These are phyloP conservation scores for Colletotrichum cereale DNA, from an alignment of 2,329 filamentous ascomycete genomes.

Conservation along the genomic window DNA sequence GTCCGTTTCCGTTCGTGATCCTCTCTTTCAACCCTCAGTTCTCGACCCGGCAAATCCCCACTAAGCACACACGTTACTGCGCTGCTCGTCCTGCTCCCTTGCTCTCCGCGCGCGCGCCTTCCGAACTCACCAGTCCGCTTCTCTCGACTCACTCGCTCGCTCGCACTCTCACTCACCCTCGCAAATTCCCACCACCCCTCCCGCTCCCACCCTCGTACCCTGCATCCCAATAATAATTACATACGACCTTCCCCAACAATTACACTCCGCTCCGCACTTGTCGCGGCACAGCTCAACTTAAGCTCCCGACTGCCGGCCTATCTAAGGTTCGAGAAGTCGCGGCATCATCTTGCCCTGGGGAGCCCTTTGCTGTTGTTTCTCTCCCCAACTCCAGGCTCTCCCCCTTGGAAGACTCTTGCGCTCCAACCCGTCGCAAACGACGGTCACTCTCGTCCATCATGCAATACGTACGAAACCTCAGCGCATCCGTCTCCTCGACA, in stretches of 20 bases:
- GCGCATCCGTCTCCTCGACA: conserved; percentile 95
- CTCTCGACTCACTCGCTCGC: conserved; percentile 9
- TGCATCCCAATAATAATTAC: conserved; percentile 28
- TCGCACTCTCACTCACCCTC: background rate
- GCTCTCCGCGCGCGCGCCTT: conserved; percentile 5
- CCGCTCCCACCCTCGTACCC: conserved; percentile 21
- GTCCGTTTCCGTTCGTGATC: background rate
- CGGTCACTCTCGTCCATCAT: conserved; percentile 62
- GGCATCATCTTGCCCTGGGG: conserved; percentile 9
- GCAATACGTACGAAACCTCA: conserved; percentile 98
- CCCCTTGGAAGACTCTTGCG: background rate
- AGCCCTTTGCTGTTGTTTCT: conserved; percentile 2
- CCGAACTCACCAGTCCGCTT: conserved; percentile 7
- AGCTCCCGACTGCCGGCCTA: background rate
- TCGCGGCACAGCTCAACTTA: conserved; percentile 7
- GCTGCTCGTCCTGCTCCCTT: conserved; percentile 15
- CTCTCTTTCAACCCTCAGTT: background rate
- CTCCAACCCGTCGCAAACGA: conserved; percentile 21
- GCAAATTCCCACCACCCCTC: conserved; percentile 12
- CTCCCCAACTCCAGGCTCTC: background rate
- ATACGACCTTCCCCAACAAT: conserved; percentile 20
- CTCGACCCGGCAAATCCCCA: background rate
- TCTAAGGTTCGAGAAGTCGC: conserved; percentile 5
- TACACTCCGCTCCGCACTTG: conserved; percentile 16
- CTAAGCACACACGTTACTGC: background rate